Conservation (phyloP, 768 basidiomycete genomes). For the Agrocybe pediades region DNA sequence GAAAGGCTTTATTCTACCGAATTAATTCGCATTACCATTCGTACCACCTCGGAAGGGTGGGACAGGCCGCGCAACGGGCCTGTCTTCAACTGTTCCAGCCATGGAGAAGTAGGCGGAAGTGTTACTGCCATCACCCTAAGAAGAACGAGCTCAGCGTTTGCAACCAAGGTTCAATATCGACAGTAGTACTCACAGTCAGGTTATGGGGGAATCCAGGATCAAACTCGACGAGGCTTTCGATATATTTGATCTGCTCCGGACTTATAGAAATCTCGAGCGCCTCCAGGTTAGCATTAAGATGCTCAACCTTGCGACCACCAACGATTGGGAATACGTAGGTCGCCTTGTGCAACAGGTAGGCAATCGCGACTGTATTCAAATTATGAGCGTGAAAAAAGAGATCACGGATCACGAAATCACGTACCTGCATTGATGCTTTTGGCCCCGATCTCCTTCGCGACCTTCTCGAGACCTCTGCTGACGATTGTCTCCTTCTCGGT, state of each 20-base stretch:
- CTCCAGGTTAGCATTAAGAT: slow-evolving; percentile 51
- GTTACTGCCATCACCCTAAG: neutral
- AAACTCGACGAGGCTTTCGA: slow-evolving; percentile 47
- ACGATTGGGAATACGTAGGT: slow-evolving; percentile 56
- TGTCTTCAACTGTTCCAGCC: neutral
- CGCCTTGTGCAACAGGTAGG: slow-evolving; percentile 58
- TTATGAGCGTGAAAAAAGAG: neutral
- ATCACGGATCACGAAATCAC: neutral
- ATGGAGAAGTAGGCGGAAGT: neutral
- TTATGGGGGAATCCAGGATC: slow-evolving; percentile 46
- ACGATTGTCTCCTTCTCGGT: slow-evolving; percentile 44
- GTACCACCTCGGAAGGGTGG: neutral
- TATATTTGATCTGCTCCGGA: slow-evolving; percentile 43
- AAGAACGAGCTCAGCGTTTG: neutral
- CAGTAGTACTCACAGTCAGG: slow-evolving; percentile 28
- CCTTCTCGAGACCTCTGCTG: slow-evolving; percentile 46
- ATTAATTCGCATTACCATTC: neutral
- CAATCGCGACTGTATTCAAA: slow-evolving; percentile 44
- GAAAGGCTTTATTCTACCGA: too few relatives aligned
- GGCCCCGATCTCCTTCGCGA: slow-evolving; percentile 51
- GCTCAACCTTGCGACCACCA: slow-evolving; percentile 54
- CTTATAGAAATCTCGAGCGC: slow-evolving; percentile 49
- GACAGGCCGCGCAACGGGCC: neutral
- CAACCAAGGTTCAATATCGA: neutral
- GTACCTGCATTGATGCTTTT: slow-evolving; percentile 47